Conservation (phyloP, 2,329 filamentous ascomycete species). For the Boeremia exigua region DNA sequence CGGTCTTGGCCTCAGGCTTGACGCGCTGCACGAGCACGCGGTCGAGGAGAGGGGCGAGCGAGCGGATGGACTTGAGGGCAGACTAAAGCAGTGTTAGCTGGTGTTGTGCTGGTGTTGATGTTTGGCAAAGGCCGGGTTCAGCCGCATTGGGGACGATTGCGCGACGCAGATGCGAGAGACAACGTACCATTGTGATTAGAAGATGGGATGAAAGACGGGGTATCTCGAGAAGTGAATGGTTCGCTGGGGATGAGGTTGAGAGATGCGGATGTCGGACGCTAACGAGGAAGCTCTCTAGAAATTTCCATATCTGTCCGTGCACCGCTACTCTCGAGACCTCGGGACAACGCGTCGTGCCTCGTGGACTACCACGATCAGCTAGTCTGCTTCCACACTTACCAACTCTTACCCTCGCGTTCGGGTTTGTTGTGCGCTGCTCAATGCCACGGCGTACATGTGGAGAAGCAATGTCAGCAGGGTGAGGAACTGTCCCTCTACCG, state of each 20-base stretch:
- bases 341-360: slow-evolving; percentile 20
- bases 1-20: slow-evolving; percentile 96
- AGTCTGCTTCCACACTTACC: background rate
- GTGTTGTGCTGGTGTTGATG: background rate
- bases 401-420: background rate
- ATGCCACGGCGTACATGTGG: slow-evolving; percentile 43
- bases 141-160: background rate
- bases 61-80: slow-evolving; percentile 92
- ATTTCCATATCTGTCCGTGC: slow-evolving; percentile 29
- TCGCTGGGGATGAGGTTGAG: slow-evolving; percentile 12
- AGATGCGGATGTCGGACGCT: slow-evolving; percentile 20
- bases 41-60: slow-evolving; percentile 94
- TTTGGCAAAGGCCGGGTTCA: background rate
- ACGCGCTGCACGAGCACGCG: slow-evolving; percentile 97
- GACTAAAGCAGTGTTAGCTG: slow-evolving; percentile 32
- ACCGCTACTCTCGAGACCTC: slow-evolving; percentile 20
- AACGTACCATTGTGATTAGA: slow-evolving; percentile 28
- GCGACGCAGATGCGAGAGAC: background rate
- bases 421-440: slow-evolving; percentile 1
- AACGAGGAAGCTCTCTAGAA: slow-evolving; percentile 22
- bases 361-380: slow-evolving; percentile 1
- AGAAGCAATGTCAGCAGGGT: slow-evolving; percentile 41
- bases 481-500: slow-evolving; percentile 39
- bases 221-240: slow-evolving; percentile 22
- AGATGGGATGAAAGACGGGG: slow-evolving; percentile 17